These are phyloP conservation scores for Blastobotrys persicus DNA, from an alignment of 1,139 yeast species.

Conservation along the genomic window DNA sequence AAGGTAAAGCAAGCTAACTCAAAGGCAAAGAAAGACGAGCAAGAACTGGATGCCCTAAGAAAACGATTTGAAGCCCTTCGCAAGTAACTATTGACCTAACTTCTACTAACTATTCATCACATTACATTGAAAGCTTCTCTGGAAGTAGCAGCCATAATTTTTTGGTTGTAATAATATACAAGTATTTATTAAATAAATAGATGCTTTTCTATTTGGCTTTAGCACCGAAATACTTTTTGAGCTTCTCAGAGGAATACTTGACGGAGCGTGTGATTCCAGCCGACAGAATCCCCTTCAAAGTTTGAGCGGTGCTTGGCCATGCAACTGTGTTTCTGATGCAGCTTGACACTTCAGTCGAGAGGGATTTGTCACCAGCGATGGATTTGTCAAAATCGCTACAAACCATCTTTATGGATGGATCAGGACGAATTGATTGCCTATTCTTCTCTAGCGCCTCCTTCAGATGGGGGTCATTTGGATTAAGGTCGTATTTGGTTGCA, in stretches of 20 bases:
- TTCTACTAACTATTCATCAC: background rate
- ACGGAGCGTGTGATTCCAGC: conserved; percentile 78
- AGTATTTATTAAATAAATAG: no score
- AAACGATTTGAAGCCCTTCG: conserved; percentile 54
- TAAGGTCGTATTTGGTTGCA: conserved; percentile 23
- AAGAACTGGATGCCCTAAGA: conserved; percentile 51
- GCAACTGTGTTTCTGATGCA: conserved; percentile 60
- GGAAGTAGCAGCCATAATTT: no score
- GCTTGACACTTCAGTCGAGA: conserved; percentile 43
- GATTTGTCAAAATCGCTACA: conserved; percentile 37
- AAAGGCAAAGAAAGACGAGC: conserved; percentile 31
- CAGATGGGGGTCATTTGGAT: conserved; percentile 12
- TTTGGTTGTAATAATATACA: no score
- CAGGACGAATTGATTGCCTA: conserved; percentile 2
- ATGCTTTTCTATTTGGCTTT: conserved; percentile 6
- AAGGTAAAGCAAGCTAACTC: conserved; percentile 10
- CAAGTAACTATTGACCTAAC: conserved; percentile 29
- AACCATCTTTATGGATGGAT: conserved; percentile 6
- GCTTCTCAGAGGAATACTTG: conserved; percentile 76
- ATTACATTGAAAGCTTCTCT: no score
- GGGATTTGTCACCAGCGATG: conserved; percentile 44
- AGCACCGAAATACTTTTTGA: conserved; percentile 33
- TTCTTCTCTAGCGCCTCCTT: conserved; percentile 12
- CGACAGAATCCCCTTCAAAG: conserved; percentile 77
- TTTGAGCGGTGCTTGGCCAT: conserved; percentile 70